These are phyloP conservation scores for Alternaria metachromatica DNA, from an alignment of 2,329 filamentous ascomycete genomes.

Conservation along the genomic window DNA sequence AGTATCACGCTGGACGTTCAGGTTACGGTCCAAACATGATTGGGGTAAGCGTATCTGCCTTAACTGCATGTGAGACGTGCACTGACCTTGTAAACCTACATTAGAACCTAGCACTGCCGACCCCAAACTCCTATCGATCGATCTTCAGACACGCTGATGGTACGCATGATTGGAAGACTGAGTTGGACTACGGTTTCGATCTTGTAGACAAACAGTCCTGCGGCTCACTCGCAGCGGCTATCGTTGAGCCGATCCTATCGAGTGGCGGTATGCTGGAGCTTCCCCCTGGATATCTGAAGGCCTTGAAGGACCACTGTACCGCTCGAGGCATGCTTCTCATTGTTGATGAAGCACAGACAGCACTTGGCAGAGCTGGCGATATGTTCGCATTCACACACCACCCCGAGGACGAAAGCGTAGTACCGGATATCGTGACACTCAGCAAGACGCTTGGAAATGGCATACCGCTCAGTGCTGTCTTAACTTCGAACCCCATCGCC, in stretches of 20 bases:
- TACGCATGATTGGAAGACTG: conserved; percentile 69
- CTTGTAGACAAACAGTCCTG: conserved; percentile 66
- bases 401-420: conserved; percentile 40
- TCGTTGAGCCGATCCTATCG: conserved; percentile 67
- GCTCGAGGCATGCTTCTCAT: conserved; percentile 46
- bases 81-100: neutral
- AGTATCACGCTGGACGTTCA: conserved; percentile 61
- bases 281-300: conserved; percentile 64
- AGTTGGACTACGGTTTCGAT: conserved; percentile 67
- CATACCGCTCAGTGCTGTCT: conserved; percentile 64
- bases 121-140: conserved; percentile 68
- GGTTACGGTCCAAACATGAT: conserved; percentile 58
- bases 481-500: conserved; percentile 63
- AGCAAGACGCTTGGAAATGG: conserved; percentile 69
- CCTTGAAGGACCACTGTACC: conserved; percentile 56
- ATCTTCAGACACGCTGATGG: conserved; percentile 66
- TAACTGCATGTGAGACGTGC: neutral
- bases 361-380: conserved; percentile 43
- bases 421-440: conserved; percentile 64
- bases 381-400: conserved; percentile 59
- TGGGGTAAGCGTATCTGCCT: conserved; percentile 42
- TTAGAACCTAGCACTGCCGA: conserved; percentile 61
- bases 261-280: conserved; percentile 67
- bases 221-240: conserved; percentile 68
- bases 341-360: conserved; percentile 49